Evolutionary conservation across 1,139 yeast species (phyloP).

Genomic region (Yamadazyma mexicana): DNA sequence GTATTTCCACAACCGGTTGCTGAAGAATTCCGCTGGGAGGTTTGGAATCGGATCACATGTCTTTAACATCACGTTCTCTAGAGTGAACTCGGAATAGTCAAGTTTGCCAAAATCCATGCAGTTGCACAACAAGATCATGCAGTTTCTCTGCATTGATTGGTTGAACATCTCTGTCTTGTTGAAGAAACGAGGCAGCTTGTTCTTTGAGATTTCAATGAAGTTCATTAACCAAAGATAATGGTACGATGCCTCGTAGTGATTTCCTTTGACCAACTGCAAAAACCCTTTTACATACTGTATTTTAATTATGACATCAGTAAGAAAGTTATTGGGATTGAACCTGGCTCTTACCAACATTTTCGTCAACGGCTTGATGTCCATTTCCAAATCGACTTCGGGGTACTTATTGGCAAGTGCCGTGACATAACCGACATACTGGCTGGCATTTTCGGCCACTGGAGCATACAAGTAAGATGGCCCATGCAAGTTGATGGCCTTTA

Average conservation of each 20-base stretch:
- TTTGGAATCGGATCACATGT: constrained; percentile 12
- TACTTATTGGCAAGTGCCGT: constrained; percentile 12
- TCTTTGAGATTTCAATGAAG: constrained; percentile 14
- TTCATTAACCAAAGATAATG: constrained; percentile 23
- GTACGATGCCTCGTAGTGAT: constrained; percentile 11
- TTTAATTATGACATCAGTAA: constrained; percentile 9
- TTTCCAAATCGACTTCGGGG: constrained; percentile 15
- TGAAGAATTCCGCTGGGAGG: constrained; percentile 16
- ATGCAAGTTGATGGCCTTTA: constrained; percentile 18
- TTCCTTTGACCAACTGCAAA: constrained; percentile 11
- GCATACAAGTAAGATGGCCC: constrained; percentile 24
- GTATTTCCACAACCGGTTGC: constrained; percentile 14
- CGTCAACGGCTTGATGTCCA: constrained; percentile 14
- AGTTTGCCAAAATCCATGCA: constrained; percentile 18
- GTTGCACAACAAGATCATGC: constrained; percentile 15
- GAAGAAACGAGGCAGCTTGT: constrained; percentile 9
- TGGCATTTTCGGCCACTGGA: constrained; percentile 11
- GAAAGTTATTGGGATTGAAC: constrained; percentile 6
- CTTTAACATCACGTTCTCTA: constrained; percentile 13
- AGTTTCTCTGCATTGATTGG: constrained; percentile 13
- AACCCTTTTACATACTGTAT: constrained; percentile 14
- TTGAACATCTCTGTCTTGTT: constrained; percentile 17
- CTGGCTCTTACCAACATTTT: constrained; percentile 15
- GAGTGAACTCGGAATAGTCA: constrained; percentile 13
- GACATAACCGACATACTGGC: constrained; percentile 10